Percentiles rank a stretch among this genome's conserved stretches.
phyloP scores from a whole-genome alignment of 495 filamentous ascomycete species.

The Penicillium soppii region DNA sequence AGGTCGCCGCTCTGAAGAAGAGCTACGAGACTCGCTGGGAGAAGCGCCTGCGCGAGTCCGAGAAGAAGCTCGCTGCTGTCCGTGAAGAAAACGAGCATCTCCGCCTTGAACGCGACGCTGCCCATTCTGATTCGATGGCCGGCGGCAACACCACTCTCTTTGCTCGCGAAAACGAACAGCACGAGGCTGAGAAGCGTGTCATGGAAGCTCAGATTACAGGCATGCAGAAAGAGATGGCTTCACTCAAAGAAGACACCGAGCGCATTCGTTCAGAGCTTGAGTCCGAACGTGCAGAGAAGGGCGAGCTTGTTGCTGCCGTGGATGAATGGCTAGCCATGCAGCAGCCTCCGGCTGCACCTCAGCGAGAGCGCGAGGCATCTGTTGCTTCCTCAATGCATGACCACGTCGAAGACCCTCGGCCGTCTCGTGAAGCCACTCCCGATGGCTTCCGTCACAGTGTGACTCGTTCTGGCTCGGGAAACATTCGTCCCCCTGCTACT shows the following conservation, averaged over 20 bases:
- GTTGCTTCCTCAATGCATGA: constrained; percentile 20
- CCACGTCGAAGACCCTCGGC: constrained; percentile 10
- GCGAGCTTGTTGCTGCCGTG: constrained; percentile 85
- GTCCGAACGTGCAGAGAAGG: constrained; percentile 85
- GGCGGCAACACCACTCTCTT: constrained; percentile 42
- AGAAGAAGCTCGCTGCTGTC: constrained; percentile 65
- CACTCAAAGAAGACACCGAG: constrained; percentile 63
- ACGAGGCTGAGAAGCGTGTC: constrained; percentile 48
- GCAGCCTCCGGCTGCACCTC: constrained; percentile 22
- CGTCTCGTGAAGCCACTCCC: constrained; percentile 15
- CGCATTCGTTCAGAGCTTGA: constrained; percentile 62
- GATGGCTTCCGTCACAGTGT: constrained; percentile 28
- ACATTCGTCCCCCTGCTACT: constrained; percentile 35
- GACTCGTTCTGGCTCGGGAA: constrained; percentile 27
- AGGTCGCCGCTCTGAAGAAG: constrained; percentile 91
- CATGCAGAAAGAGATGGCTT: constrained; percentile 64
- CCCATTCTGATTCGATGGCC: constrained; percentile 54
- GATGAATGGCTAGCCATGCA: constrained; percentile 80
- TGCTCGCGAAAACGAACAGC: constrained; percentile 46
- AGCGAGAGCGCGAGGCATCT: constrained; percentile 17
- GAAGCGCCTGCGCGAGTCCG: constrained; percentile 75
- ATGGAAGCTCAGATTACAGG: constrained; percentile 68
- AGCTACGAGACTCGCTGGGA: constrained; percentile 89
- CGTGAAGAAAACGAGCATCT: constrained; percentile 73
- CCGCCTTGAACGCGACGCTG: constrained; percentile 59